Evolutionary conservation across 805 yeast species (phyloP).

Genomic region (Saturnispora zaruensis): DNA sequence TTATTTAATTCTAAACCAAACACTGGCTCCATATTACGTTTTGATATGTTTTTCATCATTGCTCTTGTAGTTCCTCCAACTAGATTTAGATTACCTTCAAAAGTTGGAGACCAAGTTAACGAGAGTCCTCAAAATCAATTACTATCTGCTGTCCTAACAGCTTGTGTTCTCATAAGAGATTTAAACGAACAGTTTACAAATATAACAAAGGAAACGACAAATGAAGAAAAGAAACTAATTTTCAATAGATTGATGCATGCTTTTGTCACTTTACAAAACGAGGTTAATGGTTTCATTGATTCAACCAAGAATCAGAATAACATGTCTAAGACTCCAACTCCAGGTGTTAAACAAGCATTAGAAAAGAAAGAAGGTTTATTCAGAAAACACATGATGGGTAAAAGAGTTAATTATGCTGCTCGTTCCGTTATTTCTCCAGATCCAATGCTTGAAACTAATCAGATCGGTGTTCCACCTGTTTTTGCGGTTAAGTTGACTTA

Average conservation of each 20-base stretch:
- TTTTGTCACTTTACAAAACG: slow-evolving; percentile 90
- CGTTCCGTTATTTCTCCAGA: slow-evolving; percentile 99
- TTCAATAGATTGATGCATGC: slow-evolving; percentile 92
- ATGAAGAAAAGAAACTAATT: slow-evolving; percentile 55
- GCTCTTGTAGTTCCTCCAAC: slow-evolving; percentile 93
- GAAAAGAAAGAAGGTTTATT: slow-evolving; percentile 98
- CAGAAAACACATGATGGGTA: slow-evolving; percentile 99
- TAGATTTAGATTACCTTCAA: slow-evolving; percentile 92
- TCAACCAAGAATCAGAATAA: slow-evolving; percentile 78
- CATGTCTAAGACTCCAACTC: slow-evolving; percentile 63
- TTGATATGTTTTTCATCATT: slow-evolving; percentile 87
- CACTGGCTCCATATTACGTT: slow-evolving; percentile 36
- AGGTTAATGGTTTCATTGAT: slow-evolving; percentile 89
- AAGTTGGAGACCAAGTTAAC: slow-evolving; percentile 92
- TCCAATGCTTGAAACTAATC: slow-evolving; percentile 95
- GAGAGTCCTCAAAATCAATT: slow-evolving; percentile 91
- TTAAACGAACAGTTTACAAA: slow-evolving; percentile 74
- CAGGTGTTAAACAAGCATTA: slow-evolving; percentile 95
- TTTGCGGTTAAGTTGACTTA: slow-evolving; percentile 92
- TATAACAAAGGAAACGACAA: slow-evolving; percentile 51
- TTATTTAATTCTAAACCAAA: slow-evolving; percentile 79
- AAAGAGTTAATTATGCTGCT: slow-evolving; percentile 97
- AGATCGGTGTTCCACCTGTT: slow-evolving; percentile 98
- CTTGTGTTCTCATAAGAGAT: slow-evolving; percentile 77
- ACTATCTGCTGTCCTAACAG: slow-evolving; percentile 67